Conservation (phyloP, 176 grass and related monocot species). For the Bolboschoenus planiculmis region DNA sequence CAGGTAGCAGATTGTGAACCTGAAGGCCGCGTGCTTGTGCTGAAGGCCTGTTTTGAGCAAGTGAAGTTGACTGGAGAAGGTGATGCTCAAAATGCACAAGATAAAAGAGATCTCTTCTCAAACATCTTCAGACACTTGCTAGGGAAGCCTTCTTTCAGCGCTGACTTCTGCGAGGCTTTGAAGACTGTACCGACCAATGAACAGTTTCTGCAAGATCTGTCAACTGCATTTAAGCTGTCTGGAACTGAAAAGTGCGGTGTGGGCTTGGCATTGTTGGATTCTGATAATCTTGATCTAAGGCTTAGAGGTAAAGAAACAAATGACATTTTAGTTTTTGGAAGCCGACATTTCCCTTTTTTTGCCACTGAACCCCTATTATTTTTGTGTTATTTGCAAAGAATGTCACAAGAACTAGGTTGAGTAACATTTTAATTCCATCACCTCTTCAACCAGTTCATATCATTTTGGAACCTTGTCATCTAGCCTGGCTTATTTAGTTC, state of each 20-base stretch:
- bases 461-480: neutral
- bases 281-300: constrained; percentile 50
- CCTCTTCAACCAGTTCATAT: neutral
- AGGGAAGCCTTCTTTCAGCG: constrained; percentile 55
- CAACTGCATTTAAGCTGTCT: constrained; percentile 58
- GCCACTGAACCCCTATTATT: neutral
- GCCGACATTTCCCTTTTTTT: neutral
- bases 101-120: constrained; percentile 39
- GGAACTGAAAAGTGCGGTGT: constrained; percentile 54
- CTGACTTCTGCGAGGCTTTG: constrained; percentile 71
- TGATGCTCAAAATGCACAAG: constrained; percentile 22
- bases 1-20: constrained; percentile 65
- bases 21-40: constrained; percentile 59
- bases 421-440: neutral
- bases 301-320: constrained; percentile 44
- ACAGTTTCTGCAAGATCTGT: constrained; percentile 60
- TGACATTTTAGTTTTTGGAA: neutral
- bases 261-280: constrained; percentile 74
- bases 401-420: neutral
- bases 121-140: constrained; percentile 60
- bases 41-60: constrained; percentile 73
- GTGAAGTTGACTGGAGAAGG: constrained; percentile 30
- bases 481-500: neutral
- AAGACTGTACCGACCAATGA: constrained; percentile 29
- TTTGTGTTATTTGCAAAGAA: neutral